These are phyloP conservation scores for Tetrahymena elliotti DNA, from an alignment of 73 alveolate genomes.

Conservation along the genomic window DNA sequence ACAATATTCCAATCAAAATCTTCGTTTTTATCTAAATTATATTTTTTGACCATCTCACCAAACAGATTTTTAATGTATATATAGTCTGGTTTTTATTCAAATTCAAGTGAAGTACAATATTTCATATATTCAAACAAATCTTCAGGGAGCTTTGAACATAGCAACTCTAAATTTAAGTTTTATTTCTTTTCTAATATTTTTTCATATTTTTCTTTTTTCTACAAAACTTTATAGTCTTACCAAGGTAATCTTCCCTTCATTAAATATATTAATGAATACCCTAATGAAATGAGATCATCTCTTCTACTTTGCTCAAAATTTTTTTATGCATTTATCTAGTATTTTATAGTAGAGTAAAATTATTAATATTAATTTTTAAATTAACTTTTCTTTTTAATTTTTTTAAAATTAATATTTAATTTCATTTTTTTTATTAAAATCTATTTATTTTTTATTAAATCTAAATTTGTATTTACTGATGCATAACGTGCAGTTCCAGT, in stretches of 20 bases:
- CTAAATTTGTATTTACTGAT: constrained; percentile 44
- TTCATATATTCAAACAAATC: constrained; percentile 18
- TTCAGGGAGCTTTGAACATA: neutral
- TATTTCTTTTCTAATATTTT: neutral
- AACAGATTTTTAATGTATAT: constrained; percentile 6
- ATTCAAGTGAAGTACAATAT: constrained; percentile 21
- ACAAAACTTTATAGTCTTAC: constrained; percentile 38
- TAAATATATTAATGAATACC: constrained; percentile 44
- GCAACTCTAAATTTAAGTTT: neutral
- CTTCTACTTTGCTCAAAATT: constrained; percentile 60
- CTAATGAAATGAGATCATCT: constrained; percentile 62
- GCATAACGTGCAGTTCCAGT: constrained; percentile 64
- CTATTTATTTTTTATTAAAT: constrained; percentile 20
- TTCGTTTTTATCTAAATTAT: neutral
- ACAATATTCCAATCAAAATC: neutral
- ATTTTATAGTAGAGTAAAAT: constrained; percentile 34
- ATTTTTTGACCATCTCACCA: neutral
- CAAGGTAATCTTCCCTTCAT: constrained; percentile 58
- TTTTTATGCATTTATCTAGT: constrained; percentile 26
- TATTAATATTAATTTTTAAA: constrained; percentile 41
- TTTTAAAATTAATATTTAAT: neutral
- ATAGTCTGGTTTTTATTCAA: constrained; percentile 35
- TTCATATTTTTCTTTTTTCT: constrained; percentile 37
- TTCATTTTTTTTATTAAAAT: neutral
- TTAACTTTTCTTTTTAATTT: constrained; percentile 13